Conservation (phyloP, 1,284 basidiomycete genomes). For the Sphagnurus paluster region DNA sequence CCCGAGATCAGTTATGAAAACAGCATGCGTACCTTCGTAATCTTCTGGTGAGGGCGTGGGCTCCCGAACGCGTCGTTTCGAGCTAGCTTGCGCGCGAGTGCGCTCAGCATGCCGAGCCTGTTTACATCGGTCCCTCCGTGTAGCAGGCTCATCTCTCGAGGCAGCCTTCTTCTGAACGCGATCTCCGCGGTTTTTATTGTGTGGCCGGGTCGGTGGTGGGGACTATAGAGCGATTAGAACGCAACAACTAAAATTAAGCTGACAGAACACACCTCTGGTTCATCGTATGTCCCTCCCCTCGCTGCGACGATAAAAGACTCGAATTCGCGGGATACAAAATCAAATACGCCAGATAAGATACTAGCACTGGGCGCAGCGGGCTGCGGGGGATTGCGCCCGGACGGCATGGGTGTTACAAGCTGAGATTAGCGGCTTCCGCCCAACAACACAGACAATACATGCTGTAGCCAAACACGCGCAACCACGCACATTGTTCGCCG, state of each 20-base stretch:
- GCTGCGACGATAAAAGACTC: constrained; percentile 69
- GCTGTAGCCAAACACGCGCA: constrained; percentile 5
- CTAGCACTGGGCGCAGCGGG: constrained; percentile 38
- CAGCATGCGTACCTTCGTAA: constrained; percentile 5
- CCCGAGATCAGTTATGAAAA: neutral
- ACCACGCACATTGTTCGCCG: neutral
- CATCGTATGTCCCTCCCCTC: constrained; percentile 42
- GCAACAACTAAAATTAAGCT: constrained; percentile 1
- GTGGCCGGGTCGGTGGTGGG: constrained; percentile 9
- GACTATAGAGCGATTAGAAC: constrained; percentile 3
- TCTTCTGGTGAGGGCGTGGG: constrained; percentile 5
- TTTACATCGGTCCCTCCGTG: neutral
- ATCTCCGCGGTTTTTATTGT: constrained; percentile 5
- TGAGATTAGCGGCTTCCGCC: neutral
- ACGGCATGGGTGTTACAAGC: neutral
- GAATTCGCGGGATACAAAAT: constrained; percentile 68
- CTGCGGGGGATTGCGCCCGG: constrained; percentile 16
- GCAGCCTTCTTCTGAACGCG: neutral
- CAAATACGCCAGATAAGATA: constrained; percentile 63
- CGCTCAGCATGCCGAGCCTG: neutral
- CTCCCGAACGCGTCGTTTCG: constrained; percentile 10
- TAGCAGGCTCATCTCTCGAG: neutral
- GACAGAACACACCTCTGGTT: constrained; percentile 17
- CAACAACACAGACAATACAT: neutral
- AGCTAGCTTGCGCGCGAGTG: neutral